Conservation (phyloP, 306 rosid genomes). For the Coriaria nepalensis region DNA sequence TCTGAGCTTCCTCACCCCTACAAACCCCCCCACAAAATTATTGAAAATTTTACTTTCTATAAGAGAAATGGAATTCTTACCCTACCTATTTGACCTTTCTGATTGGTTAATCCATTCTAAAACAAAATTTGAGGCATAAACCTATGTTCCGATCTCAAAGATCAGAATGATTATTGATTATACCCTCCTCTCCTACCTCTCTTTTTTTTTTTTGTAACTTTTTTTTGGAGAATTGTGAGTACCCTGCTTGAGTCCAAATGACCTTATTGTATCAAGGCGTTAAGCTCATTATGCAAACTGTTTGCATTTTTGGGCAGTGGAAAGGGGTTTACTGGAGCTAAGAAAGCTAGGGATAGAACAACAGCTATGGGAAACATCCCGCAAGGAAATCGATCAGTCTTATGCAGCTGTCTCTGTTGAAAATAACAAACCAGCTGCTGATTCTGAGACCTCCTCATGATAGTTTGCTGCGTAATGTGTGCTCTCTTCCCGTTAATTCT, state of each 20-base stretch:
- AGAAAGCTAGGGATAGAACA: conserved; percentile 90
- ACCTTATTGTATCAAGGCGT: not conserved
- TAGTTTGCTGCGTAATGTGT: conserved; percentile 7
- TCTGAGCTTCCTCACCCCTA: not conserved
- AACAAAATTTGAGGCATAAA: too few relatives aligned
- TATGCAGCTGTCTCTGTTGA: conserved; percentile 16
- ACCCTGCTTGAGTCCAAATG: not conserved
- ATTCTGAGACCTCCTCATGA: conserved; percentile 36
- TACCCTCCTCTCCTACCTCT: too few relatives aligned
- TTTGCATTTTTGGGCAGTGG: conserved; percentile 39
- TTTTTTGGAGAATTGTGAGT: not conserved
- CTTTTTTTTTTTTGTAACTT: too few relatives aligned
- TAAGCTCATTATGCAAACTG: not conserved
- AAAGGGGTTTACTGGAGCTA: conserved; percentile 77
- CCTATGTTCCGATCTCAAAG: too few relatives aligned
- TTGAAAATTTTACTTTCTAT: not conserved
- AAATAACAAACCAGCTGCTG: conserved; percentile 40
- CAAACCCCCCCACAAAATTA: too few relatives aligned
- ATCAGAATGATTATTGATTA: too few relatives aligned
- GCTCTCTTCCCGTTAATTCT: conserved; percentile 19
- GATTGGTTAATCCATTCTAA: too few relatives aligned
- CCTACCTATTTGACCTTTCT: too few relatives aligned
- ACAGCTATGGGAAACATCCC: conserved; percentile 95
- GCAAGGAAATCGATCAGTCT: conserved; percentile 70
- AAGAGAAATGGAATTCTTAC: too few relatives aligned